These are phyloP conservation scores for Fusarium austroafricanum DNA, from an alignment of 2,329 filamentous ascomycete genomes.

Conservation along the genomic window DNA sequence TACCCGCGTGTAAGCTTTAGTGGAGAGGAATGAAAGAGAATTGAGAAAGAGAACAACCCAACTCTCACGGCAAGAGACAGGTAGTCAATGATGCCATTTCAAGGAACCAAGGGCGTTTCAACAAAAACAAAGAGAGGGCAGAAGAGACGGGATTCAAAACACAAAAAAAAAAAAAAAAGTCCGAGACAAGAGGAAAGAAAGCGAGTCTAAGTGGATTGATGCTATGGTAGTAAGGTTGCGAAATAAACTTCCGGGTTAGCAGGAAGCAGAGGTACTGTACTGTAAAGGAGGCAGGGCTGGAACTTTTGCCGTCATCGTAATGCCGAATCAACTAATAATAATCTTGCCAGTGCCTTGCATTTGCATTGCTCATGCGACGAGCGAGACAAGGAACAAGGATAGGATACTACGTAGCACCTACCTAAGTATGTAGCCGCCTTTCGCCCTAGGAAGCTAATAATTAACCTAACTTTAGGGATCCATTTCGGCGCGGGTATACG, in stretches of 20 bases:
- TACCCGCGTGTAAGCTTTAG: slow-evolving; percentile 12
- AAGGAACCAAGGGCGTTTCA: slow-evolving; percentile 11
- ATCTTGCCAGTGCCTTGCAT: slow-evolving; percentile 13
- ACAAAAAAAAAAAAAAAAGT: too few species aligned
- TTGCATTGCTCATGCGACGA: slow-evolving; percentile 9
- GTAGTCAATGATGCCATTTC: slow-evolving; percentile 22
- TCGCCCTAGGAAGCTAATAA: neutral
- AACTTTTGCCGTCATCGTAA: slow-evolving; percentile 32
- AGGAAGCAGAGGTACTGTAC: slow-evolving; percentile 16
- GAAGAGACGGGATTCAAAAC: neutral
- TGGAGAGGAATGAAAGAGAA: slow-evolving; percentile 8
- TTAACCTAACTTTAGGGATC: neutral
- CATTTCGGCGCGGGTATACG: slow-evolving; percentile 18
- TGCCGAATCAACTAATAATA: slow-evolving; percentile 39
- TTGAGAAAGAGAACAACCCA: slow-evolving; percentile 10
- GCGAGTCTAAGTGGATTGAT: slow-evolving; percentile 8
- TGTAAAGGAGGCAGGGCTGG: slow-evolving; percentile 22
- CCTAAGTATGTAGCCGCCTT: neutral
- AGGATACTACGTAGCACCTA: slow-evolving; percentile 5
- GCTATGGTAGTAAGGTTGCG: slow-evolving; percentile 10
- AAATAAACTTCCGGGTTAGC: slow-evolving; percentile 22
- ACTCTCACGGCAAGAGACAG: slow-evolving; percentile 24
- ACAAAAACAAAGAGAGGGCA: slow-evolving; percentile 6
- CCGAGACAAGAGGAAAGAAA: slow-evolving; percentile 21
- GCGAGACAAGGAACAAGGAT: slow-evolving; percentile 31